A percentile compares a stretch with the other conserved stretches of the same genome.
phyloP scores from a whole-genome alignment of 371 early-diverging fungal genomes.

The Syncephalastrum contaminatum region DNA sequence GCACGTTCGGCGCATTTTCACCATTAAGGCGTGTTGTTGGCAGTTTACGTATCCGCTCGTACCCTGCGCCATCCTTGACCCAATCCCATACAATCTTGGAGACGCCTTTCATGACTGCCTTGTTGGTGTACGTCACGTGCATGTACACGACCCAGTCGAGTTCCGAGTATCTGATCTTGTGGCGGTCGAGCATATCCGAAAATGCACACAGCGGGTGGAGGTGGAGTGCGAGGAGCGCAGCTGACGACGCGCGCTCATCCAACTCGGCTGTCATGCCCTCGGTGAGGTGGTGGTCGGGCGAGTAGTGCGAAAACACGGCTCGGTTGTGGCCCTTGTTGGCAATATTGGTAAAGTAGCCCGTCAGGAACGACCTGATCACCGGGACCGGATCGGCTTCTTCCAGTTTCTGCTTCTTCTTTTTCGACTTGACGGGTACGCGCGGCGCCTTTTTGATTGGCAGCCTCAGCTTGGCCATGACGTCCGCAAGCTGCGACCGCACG shows the following conservation, averaged over 20 bases:
- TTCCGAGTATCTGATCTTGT: conserved; percentile 36
- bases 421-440: conserved; percentile 14
- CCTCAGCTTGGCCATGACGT: conserved; percentile 82
- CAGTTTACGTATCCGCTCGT: conserved; percentile 30
- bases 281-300: conserved; percentile 43
- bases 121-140: conserved; percentile 63
- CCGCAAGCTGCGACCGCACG: conserved; percentile 87
- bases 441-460: conserved; percentile 51
- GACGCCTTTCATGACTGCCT: conserved; percentile 66
- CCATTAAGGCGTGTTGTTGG: conserved; percentile 41
- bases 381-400: conserved; percentile 46
- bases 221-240: conserved; percentile 62
- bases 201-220: conserved; percentile 66
- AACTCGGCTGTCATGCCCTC: conserved; percentile 18
- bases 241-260: conserved; percentile 14
- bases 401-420: conserved; percentile 15
- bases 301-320: conserved; percentile 74
- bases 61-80: conserved; percentile 43
- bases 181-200: conserved; percentile 45
- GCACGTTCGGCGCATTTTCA: conserved; percentile 33
- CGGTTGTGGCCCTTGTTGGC: conserved; percentile 73
- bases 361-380: conserved; percentile 67
- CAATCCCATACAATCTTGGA: conserved; percentile 60
- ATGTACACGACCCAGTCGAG: conserved; percentile 84
- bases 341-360: conserved; percentile 75